Conservation (phyloP, 1,284 basidiomycete genomes). For the Inonotus hispidus region DNA sequence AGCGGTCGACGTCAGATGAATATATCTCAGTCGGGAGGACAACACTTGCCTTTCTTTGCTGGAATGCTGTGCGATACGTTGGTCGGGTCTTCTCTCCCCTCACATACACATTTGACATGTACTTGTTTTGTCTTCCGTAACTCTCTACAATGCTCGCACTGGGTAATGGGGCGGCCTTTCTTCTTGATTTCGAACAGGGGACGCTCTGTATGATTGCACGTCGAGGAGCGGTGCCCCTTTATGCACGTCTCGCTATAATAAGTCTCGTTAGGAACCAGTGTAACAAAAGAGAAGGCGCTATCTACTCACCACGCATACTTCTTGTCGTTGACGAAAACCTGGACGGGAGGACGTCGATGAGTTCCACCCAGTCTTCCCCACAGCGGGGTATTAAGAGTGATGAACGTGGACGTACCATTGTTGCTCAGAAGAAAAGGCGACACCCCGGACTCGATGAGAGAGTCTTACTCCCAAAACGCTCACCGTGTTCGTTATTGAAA, state of each 20-base stretch:
- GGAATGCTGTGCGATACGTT: conserved; percentile 29
- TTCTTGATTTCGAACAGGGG: conserved; percentile 78
- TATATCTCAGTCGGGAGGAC: conserved; percentile 41
- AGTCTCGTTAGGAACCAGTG: neutral
- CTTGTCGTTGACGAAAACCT: conserved; percentile 76
- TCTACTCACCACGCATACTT: conserved; percentile 71
- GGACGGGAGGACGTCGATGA: neutral
- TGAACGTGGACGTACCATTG: conserved; percentile 12
- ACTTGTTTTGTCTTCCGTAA: conserved; percentile 71
- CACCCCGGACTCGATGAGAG: conserved; percentile 27
- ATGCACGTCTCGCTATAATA: conserved; percentile 67
- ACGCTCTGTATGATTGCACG: conserved; percentile 71
- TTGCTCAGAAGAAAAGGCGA: conserved; percentile 9
- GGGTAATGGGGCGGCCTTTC: conserved; percentile 77
- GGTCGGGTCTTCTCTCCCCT: conserved; percentile 32
- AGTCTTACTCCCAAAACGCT: conserved; percentile 18
- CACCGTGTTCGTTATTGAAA: conserved; percentile 13
- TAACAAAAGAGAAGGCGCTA: neutral
- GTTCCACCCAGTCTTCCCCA: neutral
- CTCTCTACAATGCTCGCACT: conserved; percentile 74
- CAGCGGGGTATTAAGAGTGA: neutral
- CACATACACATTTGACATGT: conserved; percentile 64
- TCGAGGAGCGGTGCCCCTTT: conserved; percentile 76
- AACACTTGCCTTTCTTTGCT: conserved; percentile 53
- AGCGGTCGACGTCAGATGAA: conserved; percentile 12